Conservation (phyloP, 768 basidiomycete genomes). For the Mycena vulgaris region DNA sequence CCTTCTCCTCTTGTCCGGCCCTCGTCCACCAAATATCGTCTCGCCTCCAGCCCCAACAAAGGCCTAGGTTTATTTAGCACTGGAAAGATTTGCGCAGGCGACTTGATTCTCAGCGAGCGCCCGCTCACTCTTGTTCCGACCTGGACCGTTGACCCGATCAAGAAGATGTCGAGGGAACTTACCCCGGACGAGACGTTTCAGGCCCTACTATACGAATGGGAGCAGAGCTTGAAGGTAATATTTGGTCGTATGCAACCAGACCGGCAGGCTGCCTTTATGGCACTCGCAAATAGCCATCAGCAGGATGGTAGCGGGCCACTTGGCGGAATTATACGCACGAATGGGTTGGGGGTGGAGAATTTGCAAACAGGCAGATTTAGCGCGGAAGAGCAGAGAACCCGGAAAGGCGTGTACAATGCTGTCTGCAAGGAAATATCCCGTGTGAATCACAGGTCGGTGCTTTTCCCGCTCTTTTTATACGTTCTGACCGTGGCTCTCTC, state of each 20-base stretch:
- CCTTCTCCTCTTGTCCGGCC: slow-evolving; percentile 20
- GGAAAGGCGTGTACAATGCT: slow-evolving; percentile 29
- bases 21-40: background rate
- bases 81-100: slow-evolving; percentile 6
- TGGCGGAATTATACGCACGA: slow-evolving; percentile 47
- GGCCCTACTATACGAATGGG: slow-evolving; percentile 5
- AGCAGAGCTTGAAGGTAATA: slow-evolving; percentile 7
- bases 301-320: slow-evolving; percentile 52
- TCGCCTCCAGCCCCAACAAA: slow-evolving; percentile 18
- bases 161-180: background rate
- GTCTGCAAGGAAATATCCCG: slow-evolving; percentile 42
- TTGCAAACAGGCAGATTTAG: slow-evolving; percentile 5
- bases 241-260: slow-evolving; percentile 43
- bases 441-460: slow-evolving; percentile 40
- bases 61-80: slow-evolving; percentile 29
- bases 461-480: background rate
- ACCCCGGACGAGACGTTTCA: background rate
- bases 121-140: slow-evolving; percentile 18
- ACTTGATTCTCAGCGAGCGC: slow-evolving; percentile 32
- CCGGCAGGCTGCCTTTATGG: slow-evolving; percentile 28
- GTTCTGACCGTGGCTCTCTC: slow-evolving; percentile 1
- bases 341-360: slow-evolving; percentile 36
- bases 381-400: background rate
- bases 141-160: no score
- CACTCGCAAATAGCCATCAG: slow-evolving; percentile 41